These are phyloP conservation scores for Schizosaccharomyces lindneri DNA, from an alignment of 805 yeast species.

Conservation along the genomic window DNA sequence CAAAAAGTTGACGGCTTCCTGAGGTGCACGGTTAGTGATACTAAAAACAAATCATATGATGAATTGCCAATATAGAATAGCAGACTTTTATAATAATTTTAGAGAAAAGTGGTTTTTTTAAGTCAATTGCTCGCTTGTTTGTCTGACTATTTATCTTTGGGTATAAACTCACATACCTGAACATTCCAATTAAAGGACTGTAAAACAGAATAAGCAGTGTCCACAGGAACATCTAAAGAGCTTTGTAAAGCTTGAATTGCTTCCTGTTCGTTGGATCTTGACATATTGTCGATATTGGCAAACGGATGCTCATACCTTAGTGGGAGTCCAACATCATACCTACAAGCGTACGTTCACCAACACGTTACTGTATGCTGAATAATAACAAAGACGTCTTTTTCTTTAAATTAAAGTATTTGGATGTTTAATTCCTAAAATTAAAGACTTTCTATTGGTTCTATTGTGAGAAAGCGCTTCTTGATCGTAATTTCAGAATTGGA, in stretches of 20 bases:
- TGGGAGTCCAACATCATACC: neutral
- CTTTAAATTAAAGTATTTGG: no score
- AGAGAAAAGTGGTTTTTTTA: neutral
- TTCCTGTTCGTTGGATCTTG: neutral
- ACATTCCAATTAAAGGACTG: constrained; percentile 1
- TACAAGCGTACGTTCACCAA: neutral
- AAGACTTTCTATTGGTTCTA: no score
- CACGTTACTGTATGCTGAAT: no score
- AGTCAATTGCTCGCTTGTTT: no score
- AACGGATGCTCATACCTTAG: neutral
- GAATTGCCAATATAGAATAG: no score
- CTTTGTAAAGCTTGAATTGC: neutral
- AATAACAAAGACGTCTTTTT: no score
- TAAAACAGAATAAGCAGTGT: neutral
- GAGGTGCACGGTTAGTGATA: neutral
- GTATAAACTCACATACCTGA: constrained; percentile 2
- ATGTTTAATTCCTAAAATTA: no score
- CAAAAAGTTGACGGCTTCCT: constrained; percentile 5
- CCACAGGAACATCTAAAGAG: neutral
- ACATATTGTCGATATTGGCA: neutral
- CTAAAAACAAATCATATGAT: no score
- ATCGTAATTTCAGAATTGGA: no score
- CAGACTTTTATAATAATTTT: neutral
- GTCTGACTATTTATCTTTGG: neutral
- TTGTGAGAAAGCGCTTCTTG: no score